Percentiles rank a stretch among this genome's conserved stretches.
phyloP scores from a whole-genome alignment of 2,329 filamentous ascomycete genomes.

The Pseudogymnoascus sp. region DNA sequence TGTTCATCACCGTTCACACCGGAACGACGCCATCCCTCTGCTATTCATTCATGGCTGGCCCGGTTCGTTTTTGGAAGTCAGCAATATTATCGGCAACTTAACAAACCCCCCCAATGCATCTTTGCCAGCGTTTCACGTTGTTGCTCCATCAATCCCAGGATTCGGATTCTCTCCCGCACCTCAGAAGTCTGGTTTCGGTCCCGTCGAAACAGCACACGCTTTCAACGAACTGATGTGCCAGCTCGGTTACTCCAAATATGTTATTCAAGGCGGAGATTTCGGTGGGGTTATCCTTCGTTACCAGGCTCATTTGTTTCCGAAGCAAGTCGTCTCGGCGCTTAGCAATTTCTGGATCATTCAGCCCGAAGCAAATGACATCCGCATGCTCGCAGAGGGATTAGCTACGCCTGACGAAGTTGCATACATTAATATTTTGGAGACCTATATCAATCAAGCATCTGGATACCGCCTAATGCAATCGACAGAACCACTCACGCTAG shows the following conservation, averaged over 20 bases:
- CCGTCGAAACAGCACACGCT: constrained; percentile 25
- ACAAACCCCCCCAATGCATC: constrained; percentile 22
- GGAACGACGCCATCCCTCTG: constrained; percentile 32
- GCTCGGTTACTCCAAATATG: constrained; percentile 30
- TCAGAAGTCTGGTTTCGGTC: constrained; percentile 27
- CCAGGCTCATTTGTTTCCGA: not conserved
- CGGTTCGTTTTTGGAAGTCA: constrained; percentile 34
- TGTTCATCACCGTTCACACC: constrained; percentile 24
- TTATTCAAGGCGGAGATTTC: not conserved
- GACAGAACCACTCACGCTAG: constrained; percentile 24
- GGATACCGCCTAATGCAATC: constrained; percentile 23
- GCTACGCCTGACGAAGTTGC: constrained; percentile 10
- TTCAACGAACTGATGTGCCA: constrained; percentile 35
- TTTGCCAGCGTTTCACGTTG: constrained; percentile 38
- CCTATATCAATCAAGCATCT: constrained; percentile 19
- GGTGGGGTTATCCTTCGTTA: not conserved
- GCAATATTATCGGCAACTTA: constrained; percentile 30
- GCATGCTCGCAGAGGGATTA: not conserved
- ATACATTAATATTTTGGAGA: not conserved
- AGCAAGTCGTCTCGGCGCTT: constrained; percentile 9
- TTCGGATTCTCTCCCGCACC: constrained; percentile 36
- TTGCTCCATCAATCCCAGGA: constrained; percentile 39
- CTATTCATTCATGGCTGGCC: constrained; percentile 39
- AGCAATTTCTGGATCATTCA: constrained; percentile 15
- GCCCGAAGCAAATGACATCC: constrained; percentile 13